Conservation (phyloP, 208 protist genomes). For the Endotrypanum monterogeii region DNA sequence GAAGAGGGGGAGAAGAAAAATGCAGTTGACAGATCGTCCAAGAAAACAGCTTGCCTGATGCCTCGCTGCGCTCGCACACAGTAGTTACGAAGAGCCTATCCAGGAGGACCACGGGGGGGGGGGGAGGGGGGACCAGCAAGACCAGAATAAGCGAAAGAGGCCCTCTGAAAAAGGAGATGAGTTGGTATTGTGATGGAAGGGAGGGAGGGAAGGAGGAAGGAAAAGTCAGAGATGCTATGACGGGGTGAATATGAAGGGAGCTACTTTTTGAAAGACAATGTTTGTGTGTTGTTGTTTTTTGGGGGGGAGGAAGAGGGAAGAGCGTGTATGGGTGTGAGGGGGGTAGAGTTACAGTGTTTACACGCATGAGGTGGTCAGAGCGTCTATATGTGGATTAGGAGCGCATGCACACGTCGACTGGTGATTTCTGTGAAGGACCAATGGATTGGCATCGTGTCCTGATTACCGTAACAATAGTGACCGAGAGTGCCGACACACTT, state of each 20-base stretch:
- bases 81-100: not conserved
- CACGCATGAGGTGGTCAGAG: not conserved
- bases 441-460: not conserved
- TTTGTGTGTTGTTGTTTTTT: not conserved
- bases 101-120: not conserved
- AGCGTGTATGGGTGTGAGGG: too few species aligned
- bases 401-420: not conserved
- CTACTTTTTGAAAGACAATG: too few species aligned
- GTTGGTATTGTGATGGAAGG: too few species aligned
- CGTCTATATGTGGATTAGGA: not conserved
- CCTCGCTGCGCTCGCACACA: too few species aligned
- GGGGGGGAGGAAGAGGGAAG: not conserved
- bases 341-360: not conserved
- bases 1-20: not conserved
- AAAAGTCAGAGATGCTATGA: slow-evolving; percentile 25
- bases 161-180: too few species aligned
- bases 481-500: not conserved
- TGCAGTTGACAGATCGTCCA: not conserved
- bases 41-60: not conserved
- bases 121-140: not conserved
- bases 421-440: not conserved
- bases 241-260: slow-evolving; percentile 7
- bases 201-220: not conserved
- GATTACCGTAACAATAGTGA: not conserved
- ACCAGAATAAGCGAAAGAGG: slow-evolving; percentile 17